Evolutionary conservation across 2,329 filamentous ascomycete species (phyloP), one percentile per base, ranked within the genome.

Genomic region (Alternaria angustiovoidea): DNA sequence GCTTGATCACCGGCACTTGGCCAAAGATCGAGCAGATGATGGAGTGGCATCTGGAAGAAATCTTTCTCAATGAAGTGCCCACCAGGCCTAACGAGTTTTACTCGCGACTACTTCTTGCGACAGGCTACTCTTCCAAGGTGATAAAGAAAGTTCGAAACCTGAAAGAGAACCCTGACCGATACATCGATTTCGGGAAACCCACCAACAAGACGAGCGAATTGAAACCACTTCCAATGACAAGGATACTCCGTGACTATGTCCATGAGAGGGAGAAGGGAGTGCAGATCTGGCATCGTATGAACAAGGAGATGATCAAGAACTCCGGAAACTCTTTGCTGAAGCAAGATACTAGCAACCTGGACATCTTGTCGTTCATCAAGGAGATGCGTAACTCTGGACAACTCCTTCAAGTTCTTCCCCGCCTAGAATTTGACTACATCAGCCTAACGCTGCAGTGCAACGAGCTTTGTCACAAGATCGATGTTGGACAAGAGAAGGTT

Each of bases 381-480:
- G 24, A 30, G 12, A 24, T 55, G 7, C 32, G 42, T 5, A 28
- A n/a, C 11, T 51, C 46, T 2, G 16, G 34, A 24, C 24, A 51
- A 26, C 54, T 51, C 32, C 18, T 26, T 18, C 24, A n/a, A 7
- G 6, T 43, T 18, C 36, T 42, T 1, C 8, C 18, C 18, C 43
- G 34, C 1, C 14, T 56, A 11, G 24, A 49, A 2, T 49, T 55
- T 2, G 53, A 56, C 14, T 56, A 56, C 26, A 56, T 42, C 26
- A 24, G 34, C 6, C 26, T 48, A 5, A 56, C 44, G 14, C 24
- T 49, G 5, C 24, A 42, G 26, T 49, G 44, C 11, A 48, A 41
- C 34, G 44, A 56, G 24, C 18, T 49, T 26, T 56, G 43, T 36
- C 43, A 42, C 9, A 51, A 44, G 28, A 57, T 51, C n/a, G 38